Evolutionary conservation across 1,284 basidiomycete genomes (phyloP), one percentile per base, ranked within the genome.

Genomic region (Wolfiporia cocos): DNA sequence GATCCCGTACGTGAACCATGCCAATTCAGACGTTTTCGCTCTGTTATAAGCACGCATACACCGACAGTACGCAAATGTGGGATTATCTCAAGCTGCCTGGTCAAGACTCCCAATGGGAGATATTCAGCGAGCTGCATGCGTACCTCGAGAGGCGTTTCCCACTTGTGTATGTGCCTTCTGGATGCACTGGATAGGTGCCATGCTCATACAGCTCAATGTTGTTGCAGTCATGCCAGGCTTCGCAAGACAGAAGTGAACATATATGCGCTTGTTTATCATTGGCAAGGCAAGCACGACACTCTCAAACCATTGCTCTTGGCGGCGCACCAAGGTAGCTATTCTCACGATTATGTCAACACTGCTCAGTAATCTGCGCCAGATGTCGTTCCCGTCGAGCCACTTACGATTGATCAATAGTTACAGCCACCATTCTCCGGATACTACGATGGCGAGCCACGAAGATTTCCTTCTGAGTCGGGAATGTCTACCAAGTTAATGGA

Each of bases 231-330:
- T n/a, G n/a, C n/a, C n/a, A n/a, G n/a, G n/a, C n/a, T n/a, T n/a
- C n/a, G n/a, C n/a, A n/a, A n/a, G n/a, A n/a, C n/a, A n/a, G n/a
- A 71, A 41, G 74, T 87, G 43, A 79, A 82, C 52, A 73, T 74
- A 0, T 79, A 80, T 49, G 85, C 77, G 0, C 62, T 87, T 9
- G 65, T 87, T 2, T 86, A 74, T 51, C 74, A 77, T 28, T 83
- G 81, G 74, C 58, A 68, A 32, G 86, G 86, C 15, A 68, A 68
- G 0, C 66, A 81, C 47, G 38, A 58, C 1, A 54, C 62, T 4
- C 64, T 84, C 42, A 81, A 85, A 55, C 86, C 85, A 0, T 57
- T 83, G 2, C 64, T 87, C 28, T 59, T 89, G 33, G 73, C 76
- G 17, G 81, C 71, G 0, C 84, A 87, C 52, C 79, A 85, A 65